Percentiles rank a stretch among this genome's conserved stretches.
Evolutionary conservation across 768 basidiomycete genomes (phyloP).

Genomic region (Tylopilus subfusipes): DNA sequence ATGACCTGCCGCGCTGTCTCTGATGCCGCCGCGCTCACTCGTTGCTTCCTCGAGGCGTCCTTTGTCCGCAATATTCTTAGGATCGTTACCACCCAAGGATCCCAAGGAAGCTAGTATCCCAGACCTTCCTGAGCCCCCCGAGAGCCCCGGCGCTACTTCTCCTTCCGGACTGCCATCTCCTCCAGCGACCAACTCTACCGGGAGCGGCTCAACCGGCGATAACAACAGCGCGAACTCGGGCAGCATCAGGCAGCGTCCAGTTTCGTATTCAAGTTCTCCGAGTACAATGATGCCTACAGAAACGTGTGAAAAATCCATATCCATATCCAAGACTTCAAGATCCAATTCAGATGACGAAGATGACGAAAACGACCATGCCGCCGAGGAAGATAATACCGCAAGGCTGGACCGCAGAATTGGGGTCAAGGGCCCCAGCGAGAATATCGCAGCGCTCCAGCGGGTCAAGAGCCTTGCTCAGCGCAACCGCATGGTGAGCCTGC

Average conservation of each 20-base stretch:
- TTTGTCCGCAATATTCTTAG: constrained; percentile 60
- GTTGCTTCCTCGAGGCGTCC: constrained; percentile 45
- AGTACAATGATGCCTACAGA: constrained; percentile 40
- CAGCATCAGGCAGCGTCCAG: constrained; percentile 36
- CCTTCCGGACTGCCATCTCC: constrained; percentile 76
- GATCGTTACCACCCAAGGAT: constrained; percentile 40
- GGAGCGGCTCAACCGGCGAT: constrained; percentile 73
- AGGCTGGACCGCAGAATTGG: constrained; percentile 39
- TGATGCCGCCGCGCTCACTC: constrained; percentile 51
- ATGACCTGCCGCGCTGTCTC: constrained; percentile 26
- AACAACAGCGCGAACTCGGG: constrained; percentile 42
- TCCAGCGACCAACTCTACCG: constrained; percentile 82
- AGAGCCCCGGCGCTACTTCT: constrained; percentile 52
- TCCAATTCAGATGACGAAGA: constrained; percentile 44
- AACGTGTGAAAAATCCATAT: constrained; percentile 34
- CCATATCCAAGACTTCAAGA: constrained; percentile 28
- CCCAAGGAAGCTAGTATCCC: constrained; percentile 45
- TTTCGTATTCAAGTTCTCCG: constrained; percentile 25
- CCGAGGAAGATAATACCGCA: constrained; percentile 66
- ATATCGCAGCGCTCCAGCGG: constrained; percentile 57
- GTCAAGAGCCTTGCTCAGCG: constrained; percentile 68
- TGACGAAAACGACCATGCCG: constrained; percentile 45
- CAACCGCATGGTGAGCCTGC: constrained; percentile 62
- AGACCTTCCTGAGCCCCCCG: constrained; percentile 65
- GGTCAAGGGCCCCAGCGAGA: constrained; percentile 46